Evolutionary conservation across 1,139 yeast species (phyloP).

Genomic region (Protomyces arabidopsidicola): DNA sequence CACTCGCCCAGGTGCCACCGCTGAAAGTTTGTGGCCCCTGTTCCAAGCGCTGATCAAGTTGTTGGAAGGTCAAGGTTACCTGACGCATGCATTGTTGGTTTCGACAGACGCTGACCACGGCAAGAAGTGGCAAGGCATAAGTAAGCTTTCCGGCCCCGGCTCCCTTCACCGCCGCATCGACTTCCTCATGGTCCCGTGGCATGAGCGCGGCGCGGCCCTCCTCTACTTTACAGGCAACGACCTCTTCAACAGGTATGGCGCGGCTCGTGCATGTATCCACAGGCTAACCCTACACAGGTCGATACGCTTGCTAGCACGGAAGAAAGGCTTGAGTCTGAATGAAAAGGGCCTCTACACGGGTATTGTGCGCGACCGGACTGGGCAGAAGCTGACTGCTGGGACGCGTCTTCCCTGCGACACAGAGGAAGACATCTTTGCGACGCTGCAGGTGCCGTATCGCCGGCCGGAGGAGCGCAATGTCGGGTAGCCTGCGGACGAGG

Average conservation of each 20-base stretch:
- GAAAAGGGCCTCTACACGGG: conserved; percentile 48
- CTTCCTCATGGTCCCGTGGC: conserved; percentile 50
- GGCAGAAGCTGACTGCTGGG: conserved; percentile 8
- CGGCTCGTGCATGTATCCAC: no score
- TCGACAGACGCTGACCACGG: conserved; percentile 30
- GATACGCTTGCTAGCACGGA: conserved; percentile 47
- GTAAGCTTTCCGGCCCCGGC: conserved; percentile 24
- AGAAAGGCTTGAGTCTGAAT: conserved; percentile 47
- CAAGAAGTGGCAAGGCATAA: conserved; percentile 41
- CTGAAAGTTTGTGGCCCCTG: conserved; percentile 37
- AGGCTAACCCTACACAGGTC: conserved; percentile 26
- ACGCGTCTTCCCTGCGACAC: conserved; percentile 7
- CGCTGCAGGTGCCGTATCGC: conserved; percentile 12
- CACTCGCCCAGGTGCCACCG: conserved; percentile 44
- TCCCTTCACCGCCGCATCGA: conserved; percentile 53
- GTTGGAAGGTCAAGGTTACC: conserved; percentile 37
- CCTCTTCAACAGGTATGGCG: conserved; percentile 47
- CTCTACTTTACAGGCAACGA: conserved; percentile 59
- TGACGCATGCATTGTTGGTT: conserved; percentile 40
- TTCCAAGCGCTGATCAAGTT: conserved; percentile 39
- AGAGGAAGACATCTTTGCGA: conserved; percentile 11
- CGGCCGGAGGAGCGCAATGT: conserved; percentile 23
- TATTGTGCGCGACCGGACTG: conserved; percentile 1
- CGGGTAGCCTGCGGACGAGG: not conserved
- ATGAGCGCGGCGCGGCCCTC: conserved; percentile 51